Evolutionary conservation across 768 basidiomycete species (phyloP).

Genomic region (Lactifluus piperatus): DNA sequence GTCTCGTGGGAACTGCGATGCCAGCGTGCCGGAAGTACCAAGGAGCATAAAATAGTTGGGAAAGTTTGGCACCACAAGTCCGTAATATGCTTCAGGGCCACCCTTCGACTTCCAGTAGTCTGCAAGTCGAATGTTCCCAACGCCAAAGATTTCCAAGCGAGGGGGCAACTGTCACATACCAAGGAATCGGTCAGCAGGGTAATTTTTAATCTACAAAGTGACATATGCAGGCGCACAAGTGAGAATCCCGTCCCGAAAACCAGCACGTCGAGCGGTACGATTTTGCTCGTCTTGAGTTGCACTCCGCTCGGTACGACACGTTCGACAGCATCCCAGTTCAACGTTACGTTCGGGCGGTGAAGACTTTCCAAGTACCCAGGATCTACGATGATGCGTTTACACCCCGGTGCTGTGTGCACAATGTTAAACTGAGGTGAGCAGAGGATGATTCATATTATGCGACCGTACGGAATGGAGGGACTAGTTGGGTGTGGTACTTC

Average conservation of each 20-base stretch:
- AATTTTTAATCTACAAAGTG: background rate
- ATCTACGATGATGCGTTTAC: constrained; percentile 56
- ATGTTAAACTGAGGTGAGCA: background rate
- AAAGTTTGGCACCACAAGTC: constrained; percentile 23
- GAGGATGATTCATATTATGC: background rate
- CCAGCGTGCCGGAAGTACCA: constrained; percentile 1
- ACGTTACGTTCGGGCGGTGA: constrained; percentile 42
- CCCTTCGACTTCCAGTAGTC: constrained; percentile 42
- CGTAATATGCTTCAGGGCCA: constrained; percentile 45
- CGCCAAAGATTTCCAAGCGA: constrained; percentile 31
- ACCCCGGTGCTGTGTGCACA: constrained; percentile 39
- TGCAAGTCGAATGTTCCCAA: constrained; percentile 32
- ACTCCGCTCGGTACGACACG: constrained; percentile 42
- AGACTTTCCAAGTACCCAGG: constrained; percentile 48
- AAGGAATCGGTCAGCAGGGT: background rate
- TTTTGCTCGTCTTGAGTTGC: constrained; percentile 38
- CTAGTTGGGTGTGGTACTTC: constrained; percentile 26
- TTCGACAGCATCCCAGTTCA: constrained; percentile 43
- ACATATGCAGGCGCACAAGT: constrained; percentile 29
- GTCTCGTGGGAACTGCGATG: background rate
- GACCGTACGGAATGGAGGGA: constrained; percentile 43
- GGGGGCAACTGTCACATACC: constrained; percentile 6
- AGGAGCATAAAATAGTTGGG: constrained; percentile 19
- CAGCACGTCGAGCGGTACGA: constrained; percentile 47
- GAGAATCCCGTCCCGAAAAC: constrained; percentile 50